Evolutionary conservation across 2,329 filamentous ascomycete species (phyloP).

Genomic region (Penicillium sp.): DNA sequence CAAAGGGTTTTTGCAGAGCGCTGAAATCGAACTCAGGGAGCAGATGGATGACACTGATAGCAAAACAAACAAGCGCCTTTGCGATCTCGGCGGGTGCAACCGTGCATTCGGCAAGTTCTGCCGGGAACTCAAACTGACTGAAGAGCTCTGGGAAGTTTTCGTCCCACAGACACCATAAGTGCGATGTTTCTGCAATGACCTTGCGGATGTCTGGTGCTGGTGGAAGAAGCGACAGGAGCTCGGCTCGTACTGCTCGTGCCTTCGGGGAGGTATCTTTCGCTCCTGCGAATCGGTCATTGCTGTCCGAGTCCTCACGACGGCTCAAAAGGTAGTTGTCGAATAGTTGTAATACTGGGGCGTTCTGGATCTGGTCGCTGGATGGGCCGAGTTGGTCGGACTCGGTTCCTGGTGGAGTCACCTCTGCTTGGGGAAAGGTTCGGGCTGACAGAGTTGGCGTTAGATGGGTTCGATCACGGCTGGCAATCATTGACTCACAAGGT

Average conservation of each 20-base stretch:
- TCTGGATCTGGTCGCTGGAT: conserved; percentile 31
- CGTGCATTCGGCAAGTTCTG: conserved; percentile 10
- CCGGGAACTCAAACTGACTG: conserved; percentile 5
- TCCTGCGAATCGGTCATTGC: conserved; percentile 25
- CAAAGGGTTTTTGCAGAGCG: conserved; percentile 38
- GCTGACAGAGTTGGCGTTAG: conserved; percentile 6
- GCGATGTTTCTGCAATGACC: conserved; percentile 33
- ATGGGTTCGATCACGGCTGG: background rate
- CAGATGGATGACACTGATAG: conserved; percentile 47
- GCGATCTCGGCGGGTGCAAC: conserved; percentile 41
- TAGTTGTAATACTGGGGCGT: conserved; percentile 39
- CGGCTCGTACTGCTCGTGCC: conserved; percentile 26
- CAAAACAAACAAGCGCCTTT: conserved; percentile 48
- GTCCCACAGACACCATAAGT: conserved; percentile 37
- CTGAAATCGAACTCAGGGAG: conserved; percentile 41
- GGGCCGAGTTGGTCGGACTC: conserved; percentile 25
- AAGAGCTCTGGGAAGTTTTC: conserved; percentile 37
- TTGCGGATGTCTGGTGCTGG: conserved; percentile 32
- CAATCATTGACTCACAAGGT: conserved; percentile 1
- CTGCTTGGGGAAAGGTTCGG: background rate
- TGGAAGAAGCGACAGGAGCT: conserved; percentile 39
- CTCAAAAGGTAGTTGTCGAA: conserved; percentile 43
- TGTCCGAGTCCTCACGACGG: conserved; percentile 31
- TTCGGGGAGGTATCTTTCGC: conserved; percentile 30
- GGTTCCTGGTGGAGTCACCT: conserved; percentile 10